Conservation (phyloP, 352 stramenopile species). For the Globisporangium nodosum region DNA sequence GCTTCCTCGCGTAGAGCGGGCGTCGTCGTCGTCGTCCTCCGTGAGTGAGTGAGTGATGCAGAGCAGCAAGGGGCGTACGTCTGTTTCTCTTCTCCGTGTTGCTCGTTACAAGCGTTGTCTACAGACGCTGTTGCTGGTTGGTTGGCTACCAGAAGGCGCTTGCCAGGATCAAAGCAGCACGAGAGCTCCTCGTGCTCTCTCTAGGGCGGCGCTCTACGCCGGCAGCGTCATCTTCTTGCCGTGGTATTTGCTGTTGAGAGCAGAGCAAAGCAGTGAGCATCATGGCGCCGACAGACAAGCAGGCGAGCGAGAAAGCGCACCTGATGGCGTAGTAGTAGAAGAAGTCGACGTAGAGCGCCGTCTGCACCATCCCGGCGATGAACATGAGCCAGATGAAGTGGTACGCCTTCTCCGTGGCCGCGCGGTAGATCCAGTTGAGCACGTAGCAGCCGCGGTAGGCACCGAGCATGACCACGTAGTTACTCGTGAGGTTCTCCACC, state of each 20-base stretch:
- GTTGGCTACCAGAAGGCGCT: no score
- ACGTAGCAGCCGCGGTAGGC: constrained; percentile 98
- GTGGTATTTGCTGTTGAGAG: constrained; percentile 72
- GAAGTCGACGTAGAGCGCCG: constrained; percentile 98
- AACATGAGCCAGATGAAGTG: constrained; percentile 99
- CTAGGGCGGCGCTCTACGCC: constrained; percentile 34
- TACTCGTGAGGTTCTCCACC: constrained; percentile 98
- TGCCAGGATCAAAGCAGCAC: no score
- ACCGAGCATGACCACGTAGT: constrained; percentile 99
- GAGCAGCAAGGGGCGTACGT: background rate
- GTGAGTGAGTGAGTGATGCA: background rate
- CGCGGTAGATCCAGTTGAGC: constrained; percentile 99
- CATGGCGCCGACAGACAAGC: background rate
- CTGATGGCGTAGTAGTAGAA: constrained; percentile 99
- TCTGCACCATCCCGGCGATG: constrained; percentile 98
- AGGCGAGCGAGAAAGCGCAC: constrained; percentile 23
- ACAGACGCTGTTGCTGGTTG: background rate
- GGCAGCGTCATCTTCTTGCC: constrained; percentile 89
- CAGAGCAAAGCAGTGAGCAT: background rate
- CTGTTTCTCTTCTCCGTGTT: background rate
- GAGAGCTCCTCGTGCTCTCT: background rate
- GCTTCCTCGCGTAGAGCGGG: constrained; percentile 36
- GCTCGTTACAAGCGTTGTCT: background rate
- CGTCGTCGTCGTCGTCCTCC: background rate
- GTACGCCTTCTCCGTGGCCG: constrained; percentile 94